Percentiles rank a stretch among this genome's conserved stretches.
Conservation (phyloP, 2,329 filamentous ascomycete genomes). For the Aspergillus terreus region DNA sequence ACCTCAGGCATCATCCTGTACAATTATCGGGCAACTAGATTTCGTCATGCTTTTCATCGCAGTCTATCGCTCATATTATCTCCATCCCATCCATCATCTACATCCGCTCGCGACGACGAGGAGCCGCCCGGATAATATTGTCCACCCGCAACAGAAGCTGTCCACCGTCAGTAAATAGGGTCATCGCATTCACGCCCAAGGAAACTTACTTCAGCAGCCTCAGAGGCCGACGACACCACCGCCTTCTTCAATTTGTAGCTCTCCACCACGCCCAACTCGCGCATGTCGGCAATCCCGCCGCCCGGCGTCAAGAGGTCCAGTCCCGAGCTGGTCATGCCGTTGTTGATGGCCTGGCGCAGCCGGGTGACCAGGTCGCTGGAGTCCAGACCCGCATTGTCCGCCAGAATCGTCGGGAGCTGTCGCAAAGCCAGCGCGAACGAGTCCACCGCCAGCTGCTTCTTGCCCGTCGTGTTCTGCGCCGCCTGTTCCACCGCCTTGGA, state of each 20-base stretch:
- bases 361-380: conserved; percentile 90
- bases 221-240: conserved; percentile 93
- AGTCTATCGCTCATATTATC: background rate
- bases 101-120: conserved; percentile 74
- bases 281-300: conserved; percentile 92
- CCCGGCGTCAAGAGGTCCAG: conserved; percentile 85
- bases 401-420: conserved; percentile 92
- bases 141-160: conserved; percentile 89
- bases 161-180: background rate
- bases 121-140: conserved; percentile 94
- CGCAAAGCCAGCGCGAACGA: conserved; percentile 84
- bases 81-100: conserved; percentile 34
- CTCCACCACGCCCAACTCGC: conserved; percentile 90
- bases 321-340: conserved; percentile 87
- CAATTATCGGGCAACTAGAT: background rate
- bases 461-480: conserved; percentile 90
- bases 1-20: no score
- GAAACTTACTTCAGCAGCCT: conserved; percentile 82
- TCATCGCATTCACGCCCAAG: no score
- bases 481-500: conserved; percentile 94
- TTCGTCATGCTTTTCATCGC: background rate
- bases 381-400: conserved; percentile 95
- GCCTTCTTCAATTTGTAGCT: conserved; percentile 98
- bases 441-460: conserved; percentile 91
- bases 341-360: conserved; percentile 89